These are phyloP conservation scores for Botryotinia calthae DNA, from an alignment of 2,329 filamentous ascomycete genomes.

Conservation along the genomic window DNA sequence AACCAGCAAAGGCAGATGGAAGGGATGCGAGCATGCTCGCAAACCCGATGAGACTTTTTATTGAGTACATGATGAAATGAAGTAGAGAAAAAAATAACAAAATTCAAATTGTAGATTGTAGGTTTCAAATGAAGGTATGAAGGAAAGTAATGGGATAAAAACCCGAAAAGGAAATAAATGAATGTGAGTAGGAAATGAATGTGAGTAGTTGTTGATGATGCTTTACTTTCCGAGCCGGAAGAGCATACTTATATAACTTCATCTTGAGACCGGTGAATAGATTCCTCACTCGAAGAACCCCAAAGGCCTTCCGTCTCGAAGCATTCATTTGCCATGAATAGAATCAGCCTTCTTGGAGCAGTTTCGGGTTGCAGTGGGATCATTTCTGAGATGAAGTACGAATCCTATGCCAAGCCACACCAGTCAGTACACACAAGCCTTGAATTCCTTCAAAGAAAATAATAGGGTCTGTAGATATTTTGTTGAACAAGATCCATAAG, in stretches of 20 bases:
- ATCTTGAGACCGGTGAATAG: background rate
- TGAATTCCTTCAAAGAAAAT: constrained; percentile 1
- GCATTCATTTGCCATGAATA: constrained; percentile 13
- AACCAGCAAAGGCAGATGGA: constrained; percentile 40
- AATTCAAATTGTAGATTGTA: constrained; percentile 1
- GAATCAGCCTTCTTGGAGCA: constrained; percentile 14
- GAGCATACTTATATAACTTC: constrained; percentile 18
- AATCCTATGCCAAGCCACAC: constrained; percentile 17
- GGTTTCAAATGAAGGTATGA: constrained; percentile 14
- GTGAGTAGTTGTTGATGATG: constrained; percentile 20
- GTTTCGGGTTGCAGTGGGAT: constrained; percentile 8
- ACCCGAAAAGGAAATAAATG: constrained; percentile 17
- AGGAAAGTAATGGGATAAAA: constrained; percentile 21
- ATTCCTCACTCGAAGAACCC: background rate
- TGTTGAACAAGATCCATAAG: background rate
- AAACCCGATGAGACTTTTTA: constrained; percentile 15
- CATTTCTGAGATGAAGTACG: background rate
- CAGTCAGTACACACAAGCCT: background rate
- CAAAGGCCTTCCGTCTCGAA: background rate
- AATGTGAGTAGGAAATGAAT: constrained; percentile 18
- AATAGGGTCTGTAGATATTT: background rate
- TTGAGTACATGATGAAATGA: constrained; percentile 21
- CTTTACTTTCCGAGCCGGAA: background rate
- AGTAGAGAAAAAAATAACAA: constrained; percentile 7
- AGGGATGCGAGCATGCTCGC: constrained; percentile 26